A percentile compares a stretch with the other conserved stretches of the same genome.
These are phyloP conservation scores for Phytopythium boreale DNA, from an alignment of 352 stramenopile species.

Conservation along the genomic window DNA sequence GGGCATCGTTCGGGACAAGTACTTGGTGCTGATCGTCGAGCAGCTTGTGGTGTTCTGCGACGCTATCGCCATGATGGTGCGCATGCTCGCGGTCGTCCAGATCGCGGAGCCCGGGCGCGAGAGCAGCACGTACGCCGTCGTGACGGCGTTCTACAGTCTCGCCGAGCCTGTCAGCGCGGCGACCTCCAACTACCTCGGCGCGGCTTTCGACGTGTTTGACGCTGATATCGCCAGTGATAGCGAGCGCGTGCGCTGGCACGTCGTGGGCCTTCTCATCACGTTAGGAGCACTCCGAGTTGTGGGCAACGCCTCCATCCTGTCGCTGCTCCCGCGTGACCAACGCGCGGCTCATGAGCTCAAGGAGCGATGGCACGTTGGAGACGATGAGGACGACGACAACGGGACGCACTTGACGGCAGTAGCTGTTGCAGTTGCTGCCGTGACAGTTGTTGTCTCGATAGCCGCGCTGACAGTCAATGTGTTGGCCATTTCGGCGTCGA, in stretches of 20 bases:
- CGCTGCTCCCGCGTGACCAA: slow-evolving; percentile 58
- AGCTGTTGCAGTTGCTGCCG: slow-evolving; percentile 42
- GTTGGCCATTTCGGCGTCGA: slow-evolving; percentile 54
- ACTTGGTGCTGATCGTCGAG: slow-evolving; percentile 55
- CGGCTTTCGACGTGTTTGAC: slow-evolving; percentile 59
- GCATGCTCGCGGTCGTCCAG: slow-evolving; percentile 74
- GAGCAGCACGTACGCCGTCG: slow-evolving; percentile 70
- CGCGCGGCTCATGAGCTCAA: slow-evolving; percentile 41
- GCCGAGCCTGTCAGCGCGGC: slow-evolving; percentile 54
- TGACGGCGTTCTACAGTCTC: slow-evolving; percentile 79
- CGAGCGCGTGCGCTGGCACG: slow-evolving; percentile 48
- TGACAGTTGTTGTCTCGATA: slow-evolving; percentile 27
- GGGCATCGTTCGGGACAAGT: slow-evolving; percentile 56
- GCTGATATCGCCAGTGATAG: slow-evolving; percentile 50
- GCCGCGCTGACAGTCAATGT: slow-evolving; percentile 51
- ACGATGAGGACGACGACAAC: slow-evolving; percentile 38
- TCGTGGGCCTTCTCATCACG: slow-evolving; percentile 49
- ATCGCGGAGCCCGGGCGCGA: slow-evolving; percentile 75
- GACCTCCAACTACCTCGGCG: slow-evolving; percentile 55
- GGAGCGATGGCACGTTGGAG: slow-evolving; percentile 13
- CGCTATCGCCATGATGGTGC: slow-evolving; percentile 70
- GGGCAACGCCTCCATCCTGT: slow-evolving; percentile 36
- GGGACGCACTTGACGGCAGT: slow-evolving; percentile 20
- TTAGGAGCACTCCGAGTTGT: slow-evolving; percentile 50
- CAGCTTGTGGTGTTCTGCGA: slow-evolving; percentile 57